Base-by-base conservation (phyloP, 169 alveolate genomes). In the Plasmodium coatneyi region DNA sequence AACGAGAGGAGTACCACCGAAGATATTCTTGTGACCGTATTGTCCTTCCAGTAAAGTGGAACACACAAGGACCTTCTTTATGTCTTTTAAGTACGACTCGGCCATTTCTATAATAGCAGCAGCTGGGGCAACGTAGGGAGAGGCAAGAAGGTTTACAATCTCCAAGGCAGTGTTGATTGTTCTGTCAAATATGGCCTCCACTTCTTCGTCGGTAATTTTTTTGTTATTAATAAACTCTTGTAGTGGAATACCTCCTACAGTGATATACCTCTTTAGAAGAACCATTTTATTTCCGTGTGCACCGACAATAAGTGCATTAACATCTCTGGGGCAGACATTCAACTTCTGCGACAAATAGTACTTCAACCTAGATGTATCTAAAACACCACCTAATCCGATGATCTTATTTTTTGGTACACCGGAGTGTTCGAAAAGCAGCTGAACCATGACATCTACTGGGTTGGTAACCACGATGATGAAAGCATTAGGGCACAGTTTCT, bases 381-480 rank as follows among this genome's bases (percentile, higher is more conserved):
- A 83, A 19, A 96, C 96, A 28, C 98, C 98, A 5, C 98, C 97
- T 96, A 96, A 95, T 10, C 99, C 99, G 80, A 97, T 95, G 30
- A 97, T 98, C 84, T 93, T 95, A 92, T 97, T 96, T 89, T 94
- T 93, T 41, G 98, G 98, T 30, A 97, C 93, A 28, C 98, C 98
- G 28, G 97, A 96, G 30, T 95, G 95, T 92, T 97, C 95, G 71
- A 79, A 82, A 49, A 96, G 87, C 80, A 96, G 83, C 49, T 96
- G 94, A 32, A 95, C 97, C 98, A 97, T 95, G 14, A 96, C 98
- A 83, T 97, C 98, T 54, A 97, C 93, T 16, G 98, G 98, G 92
- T 97, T 97, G 5, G 98, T 96, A 66, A 97, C 96, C 80, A 96
- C 96, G 0, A 97, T 95, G 36, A 97, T 97, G 82, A 97, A 96